Percentiles rank a stretch among this genome's conserved stretches.
phyloP scores from a whole-genome alignment of 371 early-diverging fungal genomes.

The Mucor sp. region DNA sequence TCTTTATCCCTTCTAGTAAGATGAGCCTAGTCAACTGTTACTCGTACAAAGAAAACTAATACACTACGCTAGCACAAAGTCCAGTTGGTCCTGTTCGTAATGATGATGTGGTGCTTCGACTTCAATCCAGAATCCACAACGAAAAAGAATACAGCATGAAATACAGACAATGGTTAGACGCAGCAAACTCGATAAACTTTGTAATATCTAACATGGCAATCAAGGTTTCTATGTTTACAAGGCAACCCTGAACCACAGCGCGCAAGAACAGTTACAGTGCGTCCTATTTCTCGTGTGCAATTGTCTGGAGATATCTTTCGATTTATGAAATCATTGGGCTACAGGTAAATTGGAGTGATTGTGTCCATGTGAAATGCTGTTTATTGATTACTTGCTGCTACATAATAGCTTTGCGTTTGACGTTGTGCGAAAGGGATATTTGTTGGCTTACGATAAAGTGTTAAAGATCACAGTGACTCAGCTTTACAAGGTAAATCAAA shows the following conservation, averaged over 20 bases:
- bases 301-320: conserved; percentile 51
- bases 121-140: conserved; percentile 41
- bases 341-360: conserved; percentile 24
- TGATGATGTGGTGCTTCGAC: conserved; percentile 50
- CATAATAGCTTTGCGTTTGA: conserved; percentile 50
- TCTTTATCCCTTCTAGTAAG: conserved; percentile 50
- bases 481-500: conserved; percentile 37
- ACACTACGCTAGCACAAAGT: conserved; percentile 39
- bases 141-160: conserved; percentile 46
- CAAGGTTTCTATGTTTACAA: conserved; percentile 47
- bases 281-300: conserved; percentile 48
- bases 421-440: conserved; percentile 46
- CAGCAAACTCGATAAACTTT: background rate
- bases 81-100: conserved; percentile 53
- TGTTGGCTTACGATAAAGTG: conserved; percentile 42
- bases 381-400: background rate
- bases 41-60: background rate
- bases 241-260: conserved; percentile 54
- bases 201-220: background rate
- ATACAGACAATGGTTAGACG: conserved; percentile 44
- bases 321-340: conserved; percentile 51
- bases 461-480: conserved; percentile 43
- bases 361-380: background rate
- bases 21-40: background rate
- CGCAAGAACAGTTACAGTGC: conserved; percentile 47